Base-by-base conservation (phyloP, 495 filamentous ascomycete species). In the Podospora conica region DNA sequence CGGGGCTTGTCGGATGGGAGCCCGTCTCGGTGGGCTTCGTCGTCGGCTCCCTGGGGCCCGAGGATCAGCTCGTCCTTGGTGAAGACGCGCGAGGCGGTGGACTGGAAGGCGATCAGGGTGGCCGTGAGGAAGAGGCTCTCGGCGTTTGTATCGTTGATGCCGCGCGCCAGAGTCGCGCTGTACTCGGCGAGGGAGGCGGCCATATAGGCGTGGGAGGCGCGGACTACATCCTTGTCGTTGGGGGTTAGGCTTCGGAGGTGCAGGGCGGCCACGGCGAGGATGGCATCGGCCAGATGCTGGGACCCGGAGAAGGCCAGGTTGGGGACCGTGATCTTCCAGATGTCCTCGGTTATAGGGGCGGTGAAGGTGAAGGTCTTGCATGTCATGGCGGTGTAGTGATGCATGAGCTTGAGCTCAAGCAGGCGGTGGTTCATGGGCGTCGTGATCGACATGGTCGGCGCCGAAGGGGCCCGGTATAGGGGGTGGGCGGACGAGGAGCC, bases 201-300 rank as follows among this genome's bases (percentile, higher is more conserved):
- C 81, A 84, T 84, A 70, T 86, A 86, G 18, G 79, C 76, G 69
- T 86, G 84, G 18, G 81, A 84, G 12, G 83, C 83, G 55, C 82
- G 80, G 55, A 85, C 73, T 10, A 86, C 70, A 33, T 79, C 79
- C 68, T 78, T 78, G 64, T 86, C 83, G 27, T 83, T 76, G 1
- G 84, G 84, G 3, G 75, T 53, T 28, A 77, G 67, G 55, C 78
- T 78, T 18, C 84, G 80, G 28, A 86, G 67, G 64, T 86, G 84
- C 18, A 86, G 79, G 22, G 84, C 84, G 3, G 84, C 83, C 8
- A 86, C 82, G 56, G 84, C 83, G 15, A 86, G 76, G 22, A 86
- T 78, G 23, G 84, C 83, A 59, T 86, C 83, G 65, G 83, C 79
- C 21, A 86, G 75, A 64, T 83, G 83, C 56, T 79, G 77, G 22